Evolutionary conservation across 768 basidiomycete species (phyloP), one percentile per base, ranked within the genome.

Genomic region (Tylopilus rubrobrunneus): DNA sequence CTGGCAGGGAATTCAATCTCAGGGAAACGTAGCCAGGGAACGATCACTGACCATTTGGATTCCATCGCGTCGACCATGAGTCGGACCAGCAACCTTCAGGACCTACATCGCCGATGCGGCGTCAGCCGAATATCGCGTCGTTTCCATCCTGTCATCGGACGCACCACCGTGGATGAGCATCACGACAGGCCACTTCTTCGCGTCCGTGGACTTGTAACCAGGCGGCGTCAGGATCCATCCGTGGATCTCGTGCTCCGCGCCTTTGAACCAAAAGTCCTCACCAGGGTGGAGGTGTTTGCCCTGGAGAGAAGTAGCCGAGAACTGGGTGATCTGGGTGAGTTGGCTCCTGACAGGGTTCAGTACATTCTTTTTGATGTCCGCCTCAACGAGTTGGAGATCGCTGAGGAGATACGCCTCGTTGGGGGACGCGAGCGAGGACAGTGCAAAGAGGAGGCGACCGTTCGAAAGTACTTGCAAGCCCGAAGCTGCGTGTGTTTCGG

Each of bases 11-110:
- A 52, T 53, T 15, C 39, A 46, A 36, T 29, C 44, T 31, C 34
- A 8, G 2, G 21, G 31, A 40, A 37, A 33, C 19, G 1, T 1
- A 42, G 8, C n/a, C 34, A 45, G 44, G 12, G 25, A 21, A 25
- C 5, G 11, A 47, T 48, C 46, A 53, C 52, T 40, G 52, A 88
- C 88, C 77, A 62, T 92, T 90, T 0, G 86, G 89, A 71, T 97
- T 98, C 95, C 95, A 96, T 50, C 92, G 76, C 28, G 84, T 94
- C 3, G 84, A 87, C 95, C 95, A 98, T 42, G 83, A 78, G 64
- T 97, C 94, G 59, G 85, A 84, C 94, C 93, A 97, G 45, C 88
- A 90, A 28, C 85, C 78, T 65, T 92, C 86, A 6, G 89, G 88
- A 17, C 86, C 85, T 74, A 72, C 66, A 60, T 41, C 25, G 25